Percentiles rank a stretch among this genome's conserved stretches.
These are phyloP conservation scores for Solanum sejunctum DNA, from an alignment of 257 asterid species.

Conservation along the genomic window DNA sequence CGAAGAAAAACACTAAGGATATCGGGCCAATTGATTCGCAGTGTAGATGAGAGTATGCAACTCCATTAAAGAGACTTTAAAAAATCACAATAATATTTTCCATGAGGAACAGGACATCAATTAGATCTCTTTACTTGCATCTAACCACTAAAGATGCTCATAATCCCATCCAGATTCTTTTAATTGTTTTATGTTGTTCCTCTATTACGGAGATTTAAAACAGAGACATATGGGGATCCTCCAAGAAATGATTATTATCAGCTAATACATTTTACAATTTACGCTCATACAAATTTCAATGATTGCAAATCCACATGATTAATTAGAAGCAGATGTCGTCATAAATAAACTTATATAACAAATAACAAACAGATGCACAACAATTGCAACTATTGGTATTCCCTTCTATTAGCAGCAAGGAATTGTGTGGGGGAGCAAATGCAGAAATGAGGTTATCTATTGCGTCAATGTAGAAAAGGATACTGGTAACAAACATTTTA, in stretches of 20 bases:
- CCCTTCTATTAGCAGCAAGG: not conserved
- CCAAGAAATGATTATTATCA: not conserved
- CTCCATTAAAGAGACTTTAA: not conserved
- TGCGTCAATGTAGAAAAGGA: conserved; percentile 28
- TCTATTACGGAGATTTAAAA: not conserved
- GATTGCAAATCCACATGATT: not conserved
- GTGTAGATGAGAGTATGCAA: not conserved
- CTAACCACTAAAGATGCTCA: not conserved
- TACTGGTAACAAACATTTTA: conserved; percentile 91
- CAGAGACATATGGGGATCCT: not conserved
- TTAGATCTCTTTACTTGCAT: not conserved
- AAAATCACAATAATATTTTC: not conserved
- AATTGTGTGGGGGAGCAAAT: not conserved
- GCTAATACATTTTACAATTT: not conserved
- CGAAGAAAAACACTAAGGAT: not conserved
- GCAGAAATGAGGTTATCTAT: not conserved
- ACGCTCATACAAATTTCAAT: not conserved
- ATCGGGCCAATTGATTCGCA: not conserved
- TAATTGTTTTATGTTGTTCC: not conserved
- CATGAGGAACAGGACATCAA: not conserved
- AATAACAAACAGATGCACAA: not conserved
- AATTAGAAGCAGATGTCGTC: not conserved
- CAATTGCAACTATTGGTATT: not conserved
- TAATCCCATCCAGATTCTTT: not conserved
- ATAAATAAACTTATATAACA: not conserved